Conservation (phyloP, 805 yeast species). For the Monosporozyma unispora region DNA sequence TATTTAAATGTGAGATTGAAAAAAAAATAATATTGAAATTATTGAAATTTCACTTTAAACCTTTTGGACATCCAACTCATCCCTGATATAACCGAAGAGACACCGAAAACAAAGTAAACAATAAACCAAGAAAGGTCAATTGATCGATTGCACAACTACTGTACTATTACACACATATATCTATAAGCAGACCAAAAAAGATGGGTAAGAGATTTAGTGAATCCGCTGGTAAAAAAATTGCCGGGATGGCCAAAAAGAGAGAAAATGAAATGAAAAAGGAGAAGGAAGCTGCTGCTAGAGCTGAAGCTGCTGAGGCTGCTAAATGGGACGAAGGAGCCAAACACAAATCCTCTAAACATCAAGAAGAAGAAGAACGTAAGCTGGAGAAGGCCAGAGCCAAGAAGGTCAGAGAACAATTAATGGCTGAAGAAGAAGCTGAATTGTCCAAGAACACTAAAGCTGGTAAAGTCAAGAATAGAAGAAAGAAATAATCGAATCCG, state of each 20-base stretch:
- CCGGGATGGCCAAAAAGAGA: conserved; percentile 28
- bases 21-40: neutral
- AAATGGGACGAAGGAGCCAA: conserved; percentile 30
- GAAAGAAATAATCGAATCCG: conserved; percentile 7
- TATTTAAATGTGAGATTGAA: neutral
- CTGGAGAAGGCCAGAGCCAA: conserved; percentile 25
- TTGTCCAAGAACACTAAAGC: conserved; percentile 20
- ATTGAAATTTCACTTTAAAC: neutral
- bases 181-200: neutral
- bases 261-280: conserved; percentile 26
- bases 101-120: neutral
- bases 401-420: conserved; percentile 25
- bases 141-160: neutral
- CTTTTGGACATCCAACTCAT: neutral
- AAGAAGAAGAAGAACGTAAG: conserved; percentile 26
- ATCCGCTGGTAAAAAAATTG: conserved; percentile 30
- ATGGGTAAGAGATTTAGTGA: conserved; percentile 32
- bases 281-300: conserved; percentile 14
- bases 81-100: neutral
- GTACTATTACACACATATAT: neutral
- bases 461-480: conserved; percentile 14
- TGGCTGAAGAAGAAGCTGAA: conserved; percentile 27
- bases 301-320: conserved; percentile 28
- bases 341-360: conserved; percentile 19
- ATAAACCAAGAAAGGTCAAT: neutral